phyloP scores from a whole-genome alignment of 768 basidiomycete genomes.

The Holtermanniella nyarrowii region DNA sequence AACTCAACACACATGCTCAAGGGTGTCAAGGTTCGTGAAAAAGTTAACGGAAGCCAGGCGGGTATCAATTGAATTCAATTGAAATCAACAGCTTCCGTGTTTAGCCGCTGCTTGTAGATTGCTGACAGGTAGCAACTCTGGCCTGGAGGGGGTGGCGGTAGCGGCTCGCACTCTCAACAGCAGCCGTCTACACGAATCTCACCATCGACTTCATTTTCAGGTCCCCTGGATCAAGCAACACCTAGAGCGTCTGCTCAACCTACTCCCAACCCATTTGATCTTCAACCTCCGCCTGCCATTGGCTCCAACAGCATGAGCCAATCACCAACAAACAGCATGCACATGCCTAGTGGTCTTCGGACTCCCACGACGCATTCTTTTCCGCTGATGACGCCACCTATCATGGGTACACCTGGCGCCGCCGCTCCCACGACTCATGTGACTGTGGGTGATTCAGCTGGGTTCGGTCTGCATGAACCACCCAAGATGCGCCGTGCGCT shows the following conservation, averaged over 20 bases:
- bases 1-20: constrained; percentile 24
- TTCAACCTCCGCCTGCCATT: constrained; percentile 5
- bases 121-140: constrained; percentile 15
- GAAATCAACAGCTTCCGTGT: too few species aligned
- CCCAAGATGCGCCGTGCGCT: constrained; percentile 40
- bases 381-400: constrained; percentile 25
- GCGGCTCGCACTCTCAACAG: constrained; percentile 3
- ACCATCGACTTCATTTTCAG: constrained; percentile 30
- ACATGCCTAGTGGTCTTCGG: constrained; percentile 21
- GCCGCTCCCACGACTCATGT: constrained; percentile 35
- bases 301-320: constrained; percentile 6
- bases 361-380: constrained; percentile 28
- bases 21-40: constrained; percentile 30
- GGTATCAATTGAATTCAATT: too few species aligned
- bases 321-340: constrained; percentile 15
- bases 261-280: constrained; percentile 31
- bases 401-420: constrained; percentile 33
- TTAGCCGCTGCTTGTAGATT: too few species aligned
- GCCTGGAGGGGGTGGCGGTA: constrained; percentile 6
- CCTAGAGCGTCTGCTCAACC: constrained; percentile 24
- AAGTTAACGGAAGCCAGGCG: too few species aligned
- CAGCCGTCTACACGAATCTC: constrained; percentile 26
- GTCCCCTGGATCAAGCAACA: constrained; percentile 36
- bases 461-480: constrained; percentile 38
- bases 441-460: constrained; percentile 32